Evolutionary conservation across 768 basidiomycete genomes (phyloP), one percentile per base, ranked within the genome.

Genomic region (Lentinula lateritia): DNA sequence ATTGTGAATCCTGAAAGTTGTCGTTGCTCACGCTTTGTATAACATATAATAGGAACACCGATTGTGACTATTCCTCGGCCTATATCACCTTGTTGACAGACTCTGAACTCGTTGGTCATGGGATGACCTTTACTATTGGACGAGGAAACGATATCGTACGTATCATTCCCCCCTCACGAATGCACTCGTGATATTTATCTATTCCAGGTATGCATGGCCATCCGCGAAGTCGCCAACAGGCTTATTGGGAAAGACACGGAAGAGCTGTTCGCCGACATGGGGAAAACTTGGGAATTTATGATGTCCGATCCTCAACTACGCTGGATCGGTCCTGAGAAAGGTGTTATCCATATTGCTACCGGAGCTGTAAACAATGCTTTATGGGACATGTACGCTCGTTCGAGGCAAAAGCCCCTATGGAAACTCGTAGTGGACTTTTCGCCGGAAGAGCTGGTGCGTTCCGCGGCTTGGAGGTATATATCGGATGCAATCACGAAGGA

Each of bases 281-380:
- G 95, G 2, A 84, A 87, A 68, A 85, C 92, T 0, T 97, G 92
- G 92, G 87, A 93, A 56, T 88, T 84, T 72, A 80, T 98, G 70
- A 84, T 89, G 70, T 83, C 89, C 1, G 95, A 98, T 75, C 83
- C 95, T 38, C 95, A 98, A 71, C 75, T 96, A 61, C 83, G 95
- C 73, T 98, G 95, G 95, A 88, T 95, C 67, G 94, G 93, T 5
- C 94, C 95, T 0, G 95, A 96, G 71, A 96, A 96, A 73, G 95
- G 95, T 56, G 93, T 98, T 2, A 95, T 98, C 58, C 91, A 93
- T 70, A 87, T 96, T 56, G 93, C 94, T 2, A 83, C 90, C 0
- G 92, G 84, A 5, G 92, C 93, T 1, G 93, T 98, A 7, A 85
- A 92, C 71, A 97, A 97, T 65, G 95, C 95, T 0, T 68, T 96